Conservation (phyloP, 768 basidiomycete genomes). For the Amanita muscaria region DNA sequence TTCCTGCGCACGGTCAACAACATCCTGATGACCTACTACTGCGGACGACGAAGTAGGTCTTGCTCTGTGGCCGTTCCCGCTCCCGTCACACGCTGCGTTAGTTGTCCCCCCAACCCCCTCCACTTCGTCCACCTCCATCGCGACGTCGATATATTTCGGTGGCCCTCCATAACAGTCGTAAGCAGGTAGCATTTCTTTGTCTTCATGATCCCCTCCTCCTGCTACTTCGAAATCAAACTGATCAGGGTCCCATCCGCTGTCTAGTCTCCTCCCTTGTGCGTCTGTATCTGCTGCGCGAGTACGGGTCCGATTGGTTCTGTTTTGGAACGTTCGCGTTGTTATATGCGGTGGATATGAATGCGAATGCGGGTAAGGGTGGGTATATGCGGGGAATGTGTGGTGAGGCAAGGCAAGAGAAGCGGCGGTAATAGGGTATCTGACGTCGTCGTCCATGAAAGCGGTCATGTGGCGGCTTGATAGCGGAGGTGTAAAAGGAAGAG, state of each 20-base stretch:
- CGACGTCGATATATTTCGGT: slow-evolving; percentile 32
- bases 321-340: no score
- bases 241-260: slow-evolving; percentile 14
- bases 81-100: no score
- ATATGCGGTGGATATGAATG: no score
- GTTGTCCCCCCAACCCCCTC: neutral
- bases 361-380: no score
- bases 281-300: slow-evolving; percentile 30
- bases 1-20: no score
- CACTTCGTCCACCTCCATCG: neutral
- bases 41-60: no score
- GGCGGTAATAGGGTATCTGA: slow-evolving; percentile 10
- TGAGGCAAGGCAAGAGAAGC: slow-evolving; percentile 1
- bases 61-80: no score
- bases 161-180: slow-evolving; percentile 38
- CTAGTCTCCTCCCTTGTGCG: slow-evolving; percentile 28
- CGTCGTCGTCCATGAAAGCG: neutral
- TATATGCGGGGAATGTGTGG: no score
- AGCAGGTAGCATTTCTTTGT: slow-evolving; percentile 40
- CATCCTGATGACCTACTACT: no score
- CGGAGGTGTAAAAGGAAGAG: neutral
- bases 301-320: slow-evolving; percentile 10
- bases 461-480: neutral
- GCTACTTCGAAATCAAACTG: slow-evolving; percentile 15
- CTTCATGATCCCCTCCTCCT: slow-evolving; percentile 15